Evolutionary conservation across 2,329 filamentous ascomycete species (phyloP).

Genomic region (Aspergillus aculeatus): DNA sequence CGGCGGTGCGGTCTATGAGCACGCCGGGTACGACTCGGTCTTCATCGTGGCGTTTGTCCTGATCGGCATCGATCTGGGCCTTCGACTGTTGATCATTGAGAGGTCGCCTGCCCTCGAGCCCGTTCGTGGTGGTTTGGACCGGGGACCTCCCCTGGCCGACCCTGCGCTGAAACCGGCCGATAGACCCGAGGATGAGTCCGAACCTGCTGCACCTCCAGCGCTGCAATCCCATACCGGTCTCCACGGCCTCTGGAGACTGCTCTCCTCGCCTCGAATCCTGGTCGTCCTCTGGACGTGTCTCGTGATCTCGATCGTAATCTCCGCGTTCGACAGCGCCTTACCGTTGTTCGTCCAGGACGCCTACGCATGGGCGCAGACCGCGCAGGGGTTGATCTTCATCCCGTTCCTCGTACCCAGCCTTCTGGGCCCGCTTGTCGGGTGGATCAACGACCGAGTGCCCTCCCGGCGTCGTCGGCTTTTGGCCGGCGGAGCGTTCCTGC

Average conservation of each 20-base stretch:
- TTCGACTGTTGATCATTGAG: not conserved
- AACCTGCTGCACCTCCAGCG: no score
- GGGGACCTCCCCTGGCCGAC: no score
- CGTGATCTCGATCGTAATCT: not conserved
- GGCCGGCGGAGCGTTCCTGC: no score
- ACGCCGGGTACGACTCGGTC: not conserved
- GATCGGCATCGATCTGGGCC: not conserved
- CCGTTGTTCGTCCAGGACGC: slow-evolving; percentile 1
- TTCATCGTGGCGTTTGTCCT: slow-evolving; percentile 1
- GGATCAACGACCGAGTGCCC: not conserved
- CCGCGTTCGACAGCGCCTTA: not conserved
- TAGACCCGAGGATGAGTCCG: no score
- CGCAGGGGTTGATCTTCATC: slow-evolving; percentile 1
- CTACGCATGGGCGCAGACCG: not conserved
- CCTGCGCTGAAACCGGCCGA: no score
- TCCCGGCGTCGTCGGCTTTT: no score
- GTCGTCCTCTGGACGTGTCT: not conserved
- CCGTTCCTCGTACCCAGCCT: not conserved
- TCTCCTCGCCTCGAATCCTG: no score
- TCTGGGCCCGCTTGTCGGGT: not conserved
- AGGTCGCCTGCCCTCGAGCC: not conserved
- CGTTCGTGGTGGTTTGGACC: no score
- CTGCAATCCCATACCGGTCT: no score
- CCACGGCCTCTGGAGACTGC: no score
- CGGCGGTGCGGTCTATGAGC: not conserved